Conservation (phyloP, 768 basidiomycete genomes). For the Lactifluus piperatus region DNA sequence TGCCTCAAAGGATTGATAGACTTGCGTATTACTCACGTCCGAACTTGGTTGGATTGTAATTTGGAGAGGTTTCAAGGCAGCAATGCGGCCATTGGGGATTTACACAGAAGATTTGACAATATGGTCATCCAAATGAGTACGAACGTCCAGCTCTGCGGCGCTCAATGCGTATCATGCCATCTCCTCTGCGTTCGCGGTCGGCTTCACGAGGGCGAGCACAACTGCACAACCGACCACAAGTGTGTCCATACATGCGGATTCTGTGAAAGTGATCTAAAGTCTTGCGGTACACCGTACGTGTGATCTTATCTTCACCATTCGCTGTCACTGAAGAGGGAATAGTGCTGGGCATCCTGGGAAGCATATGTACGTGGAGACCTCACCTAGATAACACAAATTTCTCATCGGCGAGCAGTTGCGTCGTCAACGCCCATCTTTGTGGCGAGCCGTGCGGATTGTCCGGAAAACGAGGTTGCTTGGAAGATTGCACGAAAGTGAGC, state of each 20-base stretch:
- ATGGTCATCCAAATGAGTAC: slow-evolving; percentile 30
- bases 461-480: slow-evolving; percentile 43
- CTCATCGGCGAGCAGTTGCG: slow-evolving; percentile 33
- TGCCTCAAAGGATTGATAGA: slow-evolving; percentile 35
- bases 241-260: slow-evolving; percentile 40
- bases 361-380: slow-evolving; percentile 38
- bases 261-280: slow-evolving; percentile 27
- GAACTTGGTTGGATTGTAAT: slow-evolving; percentile 45
- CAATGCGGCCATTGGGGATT: slow-evolving; percentile 37
- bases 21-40: slow-evolving; percentile 38
- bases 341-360: slow-evolving; percentile 25
- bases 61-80: slow-evolving; percentile 35
- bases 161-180: slow-evolving; percentile 39
- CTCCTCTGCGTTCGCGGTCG: slow-evolving; percentile 41
- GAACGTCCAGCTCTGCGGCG: slow-evolving; percentile 34
- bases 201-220: slow-evolving; percentile 39
- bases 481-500: slow-evolving; percentile 45
- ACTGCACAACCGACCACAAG: slow-evolving; percentile 42
- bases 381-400: background rate
- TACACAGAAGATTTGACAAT: slow-evolving; percentile 39
- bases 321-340: no score
- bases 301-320: background rate
- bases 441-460: slow-evolving; percentile 40
- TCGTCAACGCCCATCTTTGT: slow-evolving; percentile 42
- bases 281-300: slow-evolving; percentile 42